Conservation (phyloP, 257 asterid genomes). For the Dorcoceras hygrometricum region DNA sequence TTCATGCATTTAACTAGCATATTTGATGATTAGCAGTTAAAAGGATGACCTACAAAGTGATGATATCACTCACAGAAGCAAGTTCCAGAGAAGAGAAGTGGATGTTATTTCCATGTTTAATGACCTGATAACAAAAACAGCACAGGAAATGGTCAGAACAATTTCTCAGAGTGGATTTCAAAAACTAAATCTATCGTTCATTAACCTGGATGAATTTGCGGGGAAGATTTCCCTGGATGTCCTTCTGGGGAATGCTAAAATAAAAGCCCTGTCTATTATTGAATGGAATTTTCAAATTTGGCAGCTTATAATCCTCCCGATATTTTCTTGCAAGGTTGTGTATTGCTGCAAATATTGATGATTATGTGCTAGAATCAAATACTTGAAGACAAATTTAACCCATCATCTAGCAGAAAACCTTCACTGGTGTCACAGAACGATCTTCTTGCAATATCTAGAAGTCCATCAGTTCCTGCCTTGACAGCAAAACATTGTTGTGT, state of each 20-base stretch:
- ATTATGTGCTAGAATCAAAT: constrained; percentile 35
- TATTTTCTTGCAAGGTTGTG: constrained; percentile 89
- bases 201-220: constrained; percentile 92
- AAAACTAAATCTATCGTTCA: constrained; percentile 18
- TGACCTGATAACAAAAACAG: constrained; percentile 52
- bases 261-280: constrained; percentile 94
- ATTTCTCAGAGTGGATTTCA: constrained; percentile 12
- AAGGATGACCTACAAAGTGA: constrained; percentile 13
- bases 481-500: constrained; percentile 99
- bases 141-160: constrained; percentile 24
- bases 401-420: constrained; percentile 51
- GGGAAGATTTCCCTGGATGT: constrained; percentile 76
- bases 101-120: constrained; percentile 86
- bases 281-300: constrained; percentile 84
- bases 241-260: constrained; percentile 94
- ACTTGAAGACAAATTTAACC: constrained; percentile 19
- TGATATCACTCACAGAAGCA: constrained; percentile 74
- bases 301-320: constrained; percentile 73
- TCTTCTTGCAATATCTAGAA: constrained; percentile 88
- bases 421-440: constrained; percentile 97
- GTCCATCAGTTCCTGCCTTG: constrained; percentile 94
- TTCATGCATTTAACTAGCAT: background rate
- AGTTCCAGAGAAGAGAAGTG: constrained; percentile 89
- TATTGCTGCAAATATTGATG: constrained; percentile 61
- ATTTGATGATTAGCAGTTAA: constrained; percentile 15